phyloP scores from a whole-genome alignment of 768 basidiomycete genomes.

The Rhodotorula graminis region DNA sequence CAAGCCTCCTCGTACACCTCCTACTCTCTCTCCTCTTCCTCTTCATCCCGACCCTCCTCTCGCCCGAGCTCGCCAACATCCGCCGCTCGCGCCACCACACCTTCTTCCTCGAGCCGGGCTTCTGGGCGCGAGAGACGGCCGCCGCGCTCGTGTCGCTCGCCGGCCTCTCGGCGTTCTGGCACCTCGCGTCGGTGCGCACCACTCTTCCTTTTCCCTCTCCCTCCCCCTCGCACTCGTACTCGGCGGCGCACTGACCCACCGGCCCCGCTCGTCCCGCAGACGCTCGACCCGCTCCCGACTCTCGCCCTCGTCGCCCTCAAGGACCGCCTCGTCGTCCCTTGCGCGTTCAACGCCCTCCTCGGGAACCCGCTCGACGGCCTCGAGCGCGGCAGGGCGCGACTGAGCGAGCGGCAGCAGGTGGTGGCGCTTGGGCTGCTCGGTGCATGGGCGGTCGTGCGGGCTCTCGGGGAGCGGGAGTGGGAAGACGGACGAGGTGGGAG shows the following conservation, averaged over 20 bases:
- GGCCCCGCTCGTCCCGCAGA: neutral
- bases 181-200: neutral
- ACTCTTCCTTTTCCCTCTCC: no score
- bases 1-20: neutral
- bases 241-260: neutral
- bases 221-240: no score
- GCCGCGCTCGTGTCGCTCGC: conserved; percentile 1
- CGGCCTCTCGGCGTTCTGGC: neutral
- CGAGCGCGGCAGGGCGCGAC: neutral
- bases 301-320: conserved; percentile 5
- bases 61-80: neutral
- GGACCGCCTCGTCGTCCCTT: conserved; percentile 3
- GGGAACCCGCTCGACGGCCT: conserved; percentile 1
- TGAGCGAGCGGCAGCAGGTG: neutral
- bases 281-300: neutral
- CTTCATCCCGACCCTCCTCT: conserved; percentile 1
- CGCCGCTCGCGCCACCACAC: conserved; percentile 1
- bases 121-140: conserved; percentile 8
- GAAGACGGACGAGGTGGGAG: neutral
- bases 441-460: neutral
- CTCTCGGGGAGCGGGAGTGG: neutral
- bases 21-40: neutral
- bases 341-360: neutral
- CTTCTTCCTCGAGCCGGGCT: conserved; percentile 17
- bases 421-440: neutral